phyloP scores from a whole-genome alignment of 345 rosid genomes.

The Citrus hindsii region DNA sequence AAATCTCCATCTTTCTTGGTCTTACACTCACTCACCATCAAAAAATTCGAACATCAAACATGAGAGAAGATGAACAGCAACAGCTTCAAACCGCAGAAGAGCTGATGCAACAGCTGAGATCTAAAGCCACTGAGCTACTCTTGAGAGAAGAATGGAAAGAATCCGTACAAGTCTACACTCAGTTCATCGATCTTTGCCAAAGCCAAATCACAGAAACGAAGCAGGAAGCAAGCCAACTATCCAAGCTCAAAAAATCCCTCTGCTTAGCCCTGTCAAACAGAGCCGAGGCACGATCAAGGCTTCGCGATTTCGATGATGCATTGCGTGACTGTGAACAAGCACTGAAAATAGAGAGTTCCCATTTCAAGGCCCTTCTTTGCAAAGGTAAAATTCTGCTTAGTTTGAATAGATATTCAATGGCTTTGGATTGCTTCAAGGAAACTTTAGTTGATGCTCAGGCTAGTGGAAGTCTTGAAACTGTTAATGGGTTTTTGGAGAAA shows the following conservation, averaged over 20 bases:
- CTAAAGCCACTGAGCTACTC: constrained; percentile 72
- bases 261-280: constrained; percentile 75
- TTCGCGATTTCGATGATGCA: constrained; percentile 48
- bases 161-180: constrained; percentile 56
- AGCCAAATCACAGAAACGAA: constrained; percentile 27
- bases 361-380: constrained; percentile 78
- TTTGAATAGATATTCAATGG: constrained; percentile 54
- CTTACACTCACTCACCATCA: not conserved
- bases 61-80: constrained; percentile 32
- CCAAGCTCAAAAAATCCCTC: constrained; percentile 51
- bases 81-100: constrained; percentile 24
- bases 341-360: constrained; percentile 51
- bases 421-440: constrained; percentile 65
- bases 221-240: constrained; percentile 22
- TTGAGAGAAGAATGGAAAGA: constrained; percentile 80
- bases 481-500: constrained; percentile 58
- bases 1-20: not conserved
- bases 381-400: constrained; percentile 76
- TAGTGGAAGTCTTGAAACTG: constrained; percentile 45
- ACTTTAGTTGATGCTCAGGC: constrained; percentile 56
- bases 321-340: constrained; percentile 62
- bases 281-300: constrained; percentile 56
- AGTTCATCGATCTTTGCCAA: constrained; percentile 56
- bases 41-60: constrained; percentile 2
- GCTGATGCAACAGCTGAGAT: constrained; percentile 60